A percentile compares a stretch with the other conserved stretches of the same genome.
Evolutionary conservation across 2,329 filamentous ascomycete genomes (phyloP).

Genomic region (Paecilomyces niveus): DNA sequence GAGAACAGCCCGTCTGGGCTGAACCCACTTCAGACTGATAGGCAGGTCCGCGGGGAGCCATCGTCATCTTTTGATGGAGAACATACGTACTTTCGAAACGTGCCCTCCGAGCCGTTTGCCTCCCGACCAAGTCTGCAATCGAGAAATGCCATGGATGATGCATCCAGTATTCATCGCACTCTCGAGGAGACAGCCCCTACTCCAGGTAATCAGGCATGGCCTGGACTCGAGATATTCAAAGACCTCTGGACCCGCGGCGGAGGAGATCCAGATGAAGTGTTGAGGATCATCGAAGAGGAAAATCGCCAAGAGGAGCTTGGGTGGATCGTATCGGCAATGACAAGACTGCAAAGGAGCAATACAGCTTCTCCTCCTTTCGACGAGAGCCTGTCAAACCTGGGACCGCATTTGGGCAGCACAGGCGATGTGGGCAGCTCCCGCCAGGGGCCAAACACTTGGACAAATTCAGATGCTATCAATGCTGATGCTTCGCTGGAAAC

Average conservation of each 20-base stretch:
- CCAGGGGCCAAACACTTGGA: background rate
- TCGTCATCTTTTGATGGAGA: slow-evolving; percentile 3
- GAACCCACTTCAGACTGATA: background rate
- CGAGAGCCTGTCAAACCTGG: background rate
- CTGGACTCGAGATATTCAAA: slow-evolving; percentile 43
- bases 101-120: background rate
- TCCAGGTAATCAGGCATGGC: slow-evolving; percentile 7
- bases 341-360: slow-evolving; percentile 15
- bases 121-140: slow-evolving; percentile 40
- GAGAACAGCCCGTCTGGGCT: background rate
- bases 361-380: slow-evolving; percentile 1
- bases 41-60: background rate
- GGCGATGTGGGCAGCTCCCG: background rate
- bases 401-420: background rate
- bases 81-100: background rate
- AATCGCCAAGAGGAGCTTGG: slow-evolving; percentile 51
- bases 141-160: slow-evolving; percentile 40
- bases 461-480: background rate
- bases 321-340: slow-evolving; percentile 53
- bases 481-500: background rate
- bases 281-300: slow-evolving; percentile 56
- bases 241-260: slow-evolving; percentile 53
- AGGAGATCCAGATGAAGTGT: slow-evolving; percentile 52
- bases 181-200: slow-evolving; percentile 34
- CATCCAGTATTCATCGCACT: slow-evolving; percentile 40